A percentile compares a stretch with the other conserved stretches of the same genome.
phyloP scores from a whole-genome alignment of 306 rosid species.

The Arachis hypogaea region DNA sequence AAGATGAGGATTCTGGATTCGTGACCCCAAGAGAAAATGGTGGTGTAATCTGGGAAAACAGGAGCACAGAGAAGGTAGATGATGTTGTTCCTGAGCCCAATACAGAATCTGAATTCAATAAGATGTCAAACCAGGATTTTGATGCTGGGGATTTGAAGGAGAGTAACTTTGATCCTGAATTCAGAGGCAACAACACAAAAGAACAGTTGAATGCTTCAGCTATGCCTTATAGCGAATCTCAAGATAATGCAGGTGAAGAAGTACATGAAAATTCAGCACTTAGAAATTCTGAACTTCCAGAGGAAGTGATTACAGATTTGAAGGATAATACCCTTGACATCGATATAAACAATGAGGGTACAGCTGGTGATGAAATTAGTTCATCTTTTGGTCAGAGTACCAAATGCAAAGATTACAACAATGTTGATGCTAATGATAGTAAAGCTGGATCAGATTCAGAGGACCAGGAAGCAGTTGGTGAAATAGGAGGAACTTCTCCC shows the following conservation, averaged over 20 bases:
- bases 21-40: constrained; percentile 41
- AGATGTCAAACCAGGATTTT: constrained; percentile 37
- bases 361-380: constrained; percentile 28
- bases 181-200: constrained; percentile 35
- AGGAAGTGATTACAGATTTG: constrained; percentile 33
- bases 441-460: constrained; percentile 37
- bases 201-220: constrained; percentile 38
- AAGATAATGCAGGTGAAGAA: constrained; percentile 42
- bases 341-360: constrained; percentile 36
- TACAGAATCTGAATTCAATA: constrained; percentile 43
- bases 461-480: constrained; percentile 38
- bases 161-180: constrained; percentile 35
- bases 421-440: constrained; percentile 21
- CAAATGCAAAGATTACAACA: constrained; percentile 37
- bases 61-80: constrained; percentile 41
- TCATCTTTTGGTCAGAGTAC: constrained; percentile 15
- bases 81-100: constrained; percentile 40
- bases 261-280: constrained; percentile 30
- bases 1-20: constrained; percentile 45
- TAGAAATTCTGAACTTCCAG: constrained; percentile 35
- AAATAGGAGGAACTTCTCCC: constrained; percentile 42
- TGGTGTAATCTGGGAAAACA: constrained; percentile 39
- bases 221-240: constrained; percentile 36
- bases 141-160: constrained; percentile 42
- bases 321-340: constrained; percentile 29